These are phyloP conservation scores for Bimuria novae-zelandiae DNA, from an alignment of 2,329 filamentous ascomycete species.

Conservation along the genomic window DNA sequence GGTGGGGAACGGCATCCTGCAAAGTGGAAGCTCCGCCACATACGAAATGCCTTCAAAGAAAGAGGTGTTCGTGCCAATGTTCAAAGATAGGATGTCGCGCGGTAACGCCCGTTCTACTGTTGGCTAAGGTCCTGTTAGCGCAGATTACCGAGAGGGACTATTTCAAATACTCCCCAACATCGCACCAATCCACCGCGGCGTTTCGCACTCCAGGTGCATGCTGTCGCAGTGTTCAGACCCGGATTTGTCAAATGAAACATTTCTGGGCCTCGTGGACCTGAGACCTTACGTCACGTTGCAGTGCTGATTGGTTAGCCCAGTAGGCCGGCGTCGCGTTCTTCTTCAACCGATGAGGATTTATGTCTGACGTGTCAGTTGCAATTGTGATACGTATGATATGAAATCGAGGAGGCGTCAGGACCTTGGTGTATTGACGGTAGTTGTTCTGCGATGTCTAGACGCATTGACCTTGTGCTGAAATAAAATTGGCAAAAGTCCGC, in stretches of 20 bases:
- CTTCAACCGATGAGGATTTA: background rate
- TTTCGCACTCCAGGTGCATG: constrained; percentile 18
- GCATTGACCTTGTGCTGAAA: background rate
- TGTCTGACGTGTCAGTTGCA: background rate
- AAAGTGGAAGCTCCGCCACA: background rate
- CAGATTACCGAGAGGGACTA: constrained; percentile 18
- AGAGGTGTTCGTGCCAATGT: constrained; percentile 10
- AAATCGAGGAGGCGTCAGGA: background rate
- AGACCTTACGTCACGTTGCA: constrained; percentile 6
- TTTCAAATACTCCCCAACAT: constrained; percentile 37
- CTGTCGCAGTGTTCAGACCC: constrained; percentile 15
- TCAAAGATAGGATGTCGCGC: constrained; percentile 11
- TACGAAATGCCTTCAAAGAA: constrained; percentile 4
- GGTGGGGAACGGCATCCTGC: background rate
- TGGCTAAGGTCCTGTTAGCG: constrained; percentile 24
- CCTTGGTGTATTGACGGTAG: background rate
- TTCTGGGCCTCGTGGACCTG: constrained; percentile 18
- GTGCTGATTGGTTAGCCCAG: background rate
- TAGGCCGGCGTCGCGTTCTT: constrained; percentile 5
- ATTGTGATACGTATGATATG: background rate
- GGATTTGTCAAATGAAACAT: constrained; percentile 26
- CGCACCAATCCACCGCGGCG: constrained; percentile 13
- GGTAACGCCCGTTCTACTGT: constrained; percentile 18
- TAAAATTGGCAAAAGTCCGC: background rate
- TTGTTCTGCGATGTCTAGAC: background rate